Conservation (phyloP, 139 green algal species). For the Eudorina sp. region DNA sequence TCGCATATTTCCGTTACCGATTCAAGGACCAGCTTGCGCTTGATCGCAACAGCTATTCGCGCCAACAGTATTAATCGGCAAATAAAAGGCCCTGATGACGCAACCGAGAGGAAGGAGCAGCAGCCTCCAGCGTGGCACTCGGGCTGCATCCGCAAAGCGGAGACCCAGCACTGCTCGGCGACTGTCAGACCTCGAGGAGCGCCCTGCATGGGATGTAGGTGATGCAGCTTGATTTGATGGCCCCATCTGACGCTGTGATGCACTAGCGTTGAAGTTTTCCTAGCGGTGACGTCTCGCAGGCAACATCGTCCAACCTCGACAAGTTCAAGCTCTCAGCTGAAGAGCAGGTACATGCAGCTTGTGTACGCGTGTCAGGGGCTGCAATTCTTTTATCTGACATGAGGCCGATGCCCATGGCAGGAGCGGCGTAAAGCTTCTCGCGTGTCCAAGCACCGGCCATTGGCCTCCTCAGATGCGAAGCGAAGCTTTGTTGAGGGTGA, state of each 20-base stretch:
- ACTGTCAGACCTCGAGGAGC: not conserved
- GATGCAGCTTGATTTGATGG: not conserved
- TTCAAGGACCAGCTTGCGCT: too few relatives aligned
- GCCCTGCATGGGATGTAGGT: conserved; percentile 52
- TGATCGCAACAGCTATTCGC: too few relatives aligned
- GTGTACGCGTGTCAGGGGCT: too few relatives aligned
- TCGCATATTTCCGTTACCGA: too few relatives aligned
- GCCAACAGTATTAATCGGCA: too few relatives aligned
- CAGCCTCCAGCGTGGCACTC: not conserved
- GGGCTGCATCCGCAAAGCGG: not conserved
- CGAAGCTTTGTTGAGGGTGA: conserved; percentile 19
- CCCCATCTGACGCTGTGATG: not conserved
- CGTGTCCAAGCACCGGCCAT: conserved; percentile 38
- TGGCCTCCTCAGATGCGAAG: not conserved
- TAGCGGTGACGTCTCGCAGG: not conserved
- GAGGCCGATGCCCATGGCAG: not conserved
- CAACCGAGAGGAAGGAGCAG: not conserved
- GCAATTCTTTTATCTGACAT: too few relatives aligned
- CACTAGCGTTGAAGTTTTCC: not conserved
- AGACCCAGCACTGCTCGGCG: not conserved
- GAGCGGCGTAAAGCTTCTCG: conserved; percentile 37
- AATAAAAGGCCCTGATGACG: not conserved
- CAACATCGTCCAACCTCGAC: conserved; percentile 26
- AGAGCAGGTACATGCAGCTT: conserved; percentile 24
- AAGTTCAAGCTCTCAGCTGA: conserved; percentile 43